Conservation (phyloP, 768 basidiomycete species). For the Russula sp. region DNA sequence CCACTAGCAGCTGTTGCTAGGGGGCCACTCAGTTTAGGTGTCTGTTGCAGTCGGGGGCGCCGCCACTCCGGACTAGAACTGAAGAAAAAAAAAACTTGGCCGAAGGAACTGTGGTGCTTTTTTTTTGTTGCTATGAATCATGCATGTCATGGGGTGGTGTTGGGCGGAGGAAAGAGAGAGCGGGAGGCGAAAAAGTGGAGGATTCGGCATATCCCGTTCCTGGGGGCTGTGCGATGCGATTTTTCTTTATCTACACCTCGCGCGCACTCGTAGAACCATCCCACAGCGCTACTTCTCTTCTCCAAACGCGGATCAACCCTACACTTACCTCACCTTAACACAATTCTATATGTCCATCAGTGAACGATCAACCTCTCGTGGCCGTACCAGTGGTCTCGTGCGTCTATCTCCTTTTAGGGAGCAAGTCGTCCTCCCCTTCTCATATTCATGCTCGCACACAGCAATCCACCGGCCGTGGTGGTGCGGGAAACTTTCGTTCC, state of each 20-base stretch:
- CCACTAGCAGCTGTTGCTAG: background rate
- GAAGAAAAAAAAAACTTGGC: background rate
- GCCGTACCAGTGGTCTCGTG: background rate
- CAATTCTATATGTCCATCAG: background rate
- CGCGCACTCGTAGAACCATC: background rate
- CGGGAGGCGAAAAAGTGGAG: background rate
- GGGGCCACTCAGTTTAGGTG: background rate
- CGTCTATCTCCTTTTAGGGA: background rate
- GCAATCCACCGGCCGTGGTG: conserved; percentile 61
- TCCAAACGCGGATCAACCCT: background rate
- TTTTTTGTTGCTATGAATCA: no score
- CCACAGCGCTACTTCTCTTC: background rate
- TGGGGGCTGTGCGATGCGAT: background rate
- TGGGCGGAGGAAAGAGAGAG: no score
- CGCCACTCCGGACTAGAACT: background rate
- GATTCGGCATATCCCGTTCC: background rate
- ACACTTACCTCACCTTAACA: background rate
- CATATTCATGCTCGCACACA: conserved; percentile 20
- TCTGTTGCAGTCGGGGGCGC: background rate
- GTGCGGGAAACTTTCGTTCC: conserved; percentile 56
- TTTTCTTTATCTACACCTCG: background rate
- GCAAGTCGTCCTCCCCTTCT: background rate
- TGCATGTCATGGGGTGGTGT: no score
- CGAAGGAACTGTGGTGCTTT: no score
- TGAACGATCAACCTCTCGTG: conserved; percentile 9